These are phyloP conservation scores for Exophiala oligosperma DNA, from an alignment of 2,329 filamentous ascomycete genomes.

Conservation along the genomic window DNA sequence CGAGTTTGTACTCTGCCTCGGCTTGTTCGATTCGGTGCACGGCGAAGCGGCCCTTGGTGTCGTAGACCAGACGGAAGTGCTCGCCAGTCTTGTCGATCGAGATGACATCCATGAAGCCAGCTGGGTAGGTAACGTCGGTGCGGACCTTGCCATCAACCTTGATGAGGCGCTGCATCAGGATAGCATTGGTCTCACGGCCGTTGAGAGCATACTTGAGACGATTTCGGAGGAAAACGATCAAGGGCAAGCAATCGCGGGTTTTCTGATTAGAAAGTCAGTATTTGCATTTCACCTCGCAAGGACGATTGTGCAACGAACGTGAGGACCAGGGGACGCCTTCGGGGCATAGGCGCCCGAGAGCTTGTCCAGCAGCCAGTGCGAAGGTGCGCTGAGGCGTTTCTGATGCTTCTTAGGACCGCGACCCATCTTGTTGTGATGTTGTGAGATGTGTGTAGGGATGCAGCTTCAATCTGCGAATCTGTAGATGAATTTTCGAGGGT, in stretches of 20 bases:
- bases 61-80: slow-evolving; percentile 99
- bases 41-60: slow-evolving; percentile 99
- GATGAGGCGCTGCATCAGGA: slow-evolving; percentile 99
- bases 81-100: slow-evolving; percentile 99
- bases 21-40: slow-evolving; percentile 98
- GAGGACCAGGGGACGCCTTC: slow-evolving; percentile 75
- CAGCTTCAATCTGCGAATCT: background rate
- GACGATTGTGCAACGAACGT: slow-evolving; percentile 16
- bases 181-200: slow-evolving; percentile 93
- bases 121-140: slow-evolving; percentile 95
- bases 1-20: slow-evolving; percentile 99
- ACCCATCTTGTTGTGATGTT: slow-evolving; percentile 47
- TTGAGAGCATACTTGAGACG: slow-evolving; percentile 99
- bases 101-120: slow-evolving; percentile 99
- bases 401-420: slow-evolving; percentile 90
- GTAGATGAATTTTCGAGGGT: background rate
- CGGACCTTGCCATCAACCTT: slow-evolving; percentile 99
- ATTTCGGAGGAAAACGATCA: slow-evolving; percentile 96
- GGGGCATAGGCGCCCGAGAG: slow-evolving; percentile 83
- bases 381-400: slow-evolving; percentile 98
- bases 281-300: background rate
- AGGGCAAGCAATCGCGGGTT: slow-evolving; percentile 96
- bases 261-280: slow-evolving; percentile 68
- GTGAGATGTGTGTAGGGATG: background rate
- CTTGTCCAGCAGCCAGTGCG: slow-evolving; percentile 99